These are phyloP conservation scores for Hypoxylon fragiforme DNA, from an alignment of 495 filamentous ascomycete genomes.

Conservation along the genomic window DNA sequence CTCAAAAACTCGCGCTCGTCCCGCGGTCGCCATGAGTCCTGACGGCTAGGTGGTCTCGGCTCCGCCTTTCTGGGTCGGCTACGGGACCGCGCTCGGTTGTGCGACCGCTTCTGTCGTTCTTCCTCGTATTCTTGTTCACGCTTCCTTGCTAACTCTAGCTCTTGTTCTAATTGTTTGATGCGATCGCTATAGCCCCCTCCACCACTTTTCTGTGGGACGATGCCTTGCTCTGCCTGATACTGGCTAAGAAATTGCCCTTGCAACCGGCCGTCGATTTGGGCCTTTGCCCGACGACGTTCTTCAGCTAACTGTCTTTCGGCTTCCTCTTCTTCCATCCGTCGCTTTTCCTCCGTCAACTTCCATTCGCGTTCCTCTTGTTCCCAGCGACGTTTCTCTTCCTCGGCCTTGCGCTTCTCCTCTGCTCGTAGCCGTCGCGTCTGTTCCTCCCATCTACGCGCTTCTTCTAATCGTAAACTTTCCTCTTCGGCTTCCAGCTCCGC, in stretches of 20 bases:
- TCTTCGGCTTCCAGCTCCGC: slow-evolving; percentile 71
- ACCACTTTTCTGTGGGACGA: slow-evolving; percentile 35
- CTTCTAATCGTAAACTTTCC: slow-evolving; percentile 65
- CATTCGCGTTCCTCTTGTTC: slow-evolving; percentile 82
- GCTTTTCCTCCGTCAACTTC: slow-evolving; percentile 77
- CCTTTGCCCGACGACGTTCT: slow-evolving; percentile 65
- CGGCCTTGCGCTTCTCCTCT: slow-evolving; percentile 66
- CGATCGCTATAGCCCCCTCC: slow-evolving; percentile 52
- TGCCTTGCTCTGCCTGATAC: slow-evolving; percentile 68
- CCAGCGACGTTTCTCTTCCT: slow-evolving; percentile 81
- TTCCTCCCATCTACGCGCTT: slow-evolving; percentile 79
- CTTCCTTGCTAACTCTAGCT: slow-evolving; percentile 82
- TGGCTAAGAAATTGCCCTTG: slow-evolving; percentile 85
- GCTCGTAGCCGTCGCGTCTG: slow-evolving; percentile 70
- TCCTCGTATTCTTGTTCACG: slow-evolving; percentile 83
- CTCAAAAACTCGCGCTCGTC: slow-evolving; percentile 77
- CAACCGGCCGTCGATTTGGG: slow-evolving; percentile 65
- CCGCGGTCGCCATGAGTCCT: slow-evolving; percentile 67
- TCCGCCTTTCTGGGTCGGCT: slow-evolving; percentile 49
- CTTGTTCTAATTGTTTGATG: slow-evolving; percentile 79
- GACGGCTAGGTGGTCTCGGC: slow-evolving; percentile 54
- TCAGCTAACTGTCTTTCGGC: slow-evolving; percentile 65
- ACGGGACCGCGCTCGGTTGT: slow-evolving; percentile 40
- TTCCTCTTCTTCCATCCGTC: slow-evolving; percentile 73
- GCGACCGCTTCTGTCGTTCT: slow-evolving; percentile 67